These are phyloP conservation scores for Calonectria leucothoes DNA, from an alignment of 2,329 filamentous ascomycete genomes.

Conservation along the genomic window DNA sequence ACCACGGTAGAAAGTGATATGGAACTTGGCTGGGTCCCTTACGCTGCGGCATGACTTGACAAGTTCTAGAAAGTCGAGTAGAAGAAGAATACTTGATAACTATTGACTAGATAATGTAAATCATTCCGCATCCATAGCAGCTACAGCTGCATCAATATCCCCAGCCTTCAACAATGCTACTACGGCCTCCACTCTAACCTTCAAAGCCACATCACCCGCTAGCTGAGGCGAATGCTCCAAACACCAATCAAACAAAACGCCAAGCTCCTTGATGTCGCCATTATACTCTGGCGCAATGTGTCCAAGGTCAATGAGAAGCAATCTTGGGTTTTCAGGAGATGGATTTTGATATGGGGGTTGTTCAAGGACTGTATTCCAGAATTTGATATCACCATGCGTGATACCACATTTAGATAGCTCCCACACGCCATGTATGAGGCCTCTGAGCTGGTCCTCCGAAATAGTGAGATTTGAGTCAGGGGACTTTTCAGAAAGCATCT, in stretches of 20 bases:
- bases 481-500: not conserved
- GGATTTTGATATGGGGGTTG: not conserved
- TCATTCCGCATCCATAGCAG: not conserved
- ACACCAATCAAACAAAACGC: not conserved
- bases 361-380: not conserved
- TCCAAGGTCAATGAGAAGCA: not conserved
- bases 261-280: not conserved
- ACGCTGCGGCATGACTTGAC: too few species aligned
- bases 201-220: not conserved
- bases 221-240: not conserved
- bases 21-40: too few species aligned
- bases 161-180: not conserved
- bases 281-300: not conserved
- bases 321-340: not conserved
- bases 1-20: too few species aligned
- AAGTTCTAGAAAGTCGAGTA: too few species aligned
- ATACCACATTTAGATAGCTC: not conserved
- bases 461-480: not conserved
- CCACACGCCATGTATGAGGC: not conserved
- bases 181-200: not conserved
- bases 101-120: not conserved
- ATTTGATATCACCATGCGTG: not conserved
- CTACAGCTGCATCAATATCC: not conserved
- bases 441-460: not conserved
- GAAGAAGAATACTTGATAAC: too few species aligned